Conservation (phyloP, 768 basidiomycete genomes). For the Agrocybe pediades region DNA sequence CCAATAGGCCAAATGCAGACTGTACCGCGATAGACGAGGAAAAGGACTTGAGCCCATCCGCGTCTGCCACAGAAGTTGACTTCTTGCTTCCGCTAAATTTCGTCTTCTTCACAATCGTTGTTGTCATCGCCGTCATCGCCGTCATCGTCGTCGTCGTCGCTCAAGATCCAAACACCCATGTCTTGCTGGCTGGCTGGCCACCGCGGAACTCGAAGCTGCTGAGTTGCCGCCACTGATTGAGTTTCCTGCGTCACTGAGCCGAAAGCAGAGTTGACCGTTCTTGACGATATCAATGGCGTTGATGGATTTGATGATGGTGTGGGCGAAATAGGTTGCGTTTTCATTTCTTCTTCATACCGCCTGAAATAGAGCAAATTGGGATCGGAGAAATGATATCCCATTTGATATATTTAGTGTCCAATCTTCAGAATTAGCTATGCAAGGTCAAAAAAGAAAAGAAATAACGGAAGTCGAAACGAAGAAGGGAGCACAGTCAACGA, state of each 20-base stretch:
- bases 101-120: constrained; percentile 24
- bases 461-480: constrained; percentile 5
- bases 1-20: too few relatives aligned
- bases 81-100: constrained; percentile 13
- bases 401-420: constrained; percentile 7
- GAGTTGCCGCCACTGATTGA: constrained; percentile 15
- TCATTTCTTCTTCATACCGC: constrained; percentile 35
- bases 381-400: constrained; percentile 12
- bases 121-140: constrained; percentile 20
- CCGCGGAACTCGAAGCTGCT: constrained; percentile 20
- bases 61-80: not conserved
- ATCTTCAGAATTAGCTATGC: not conserved
- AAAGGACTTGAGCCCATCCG: not conserved
- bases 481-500: constrained; percentile 17
- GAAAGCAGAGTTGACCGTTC: constrained; percentile 1
- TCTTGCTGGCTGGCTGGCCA: constrained; percentile 51
- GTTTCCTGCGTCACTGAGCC: constrained; percentile 4
- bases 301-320: constrained; percentile 1
- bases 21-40: too few relatives aligned
- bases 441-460: constrained; percentile 1
- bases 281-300: constrained; percentile 2
- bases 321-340: constrained; percentile 1
- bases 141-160: constrained; percentile 49
- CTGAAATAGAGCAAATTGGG: constrained; percentile 24
- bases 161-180: constrained; percentile 47